Evolutionary conservation across 2,329 filamentous ascomycete species (phyloP).

Genomic region (Monosporascus sp.): DNA sequence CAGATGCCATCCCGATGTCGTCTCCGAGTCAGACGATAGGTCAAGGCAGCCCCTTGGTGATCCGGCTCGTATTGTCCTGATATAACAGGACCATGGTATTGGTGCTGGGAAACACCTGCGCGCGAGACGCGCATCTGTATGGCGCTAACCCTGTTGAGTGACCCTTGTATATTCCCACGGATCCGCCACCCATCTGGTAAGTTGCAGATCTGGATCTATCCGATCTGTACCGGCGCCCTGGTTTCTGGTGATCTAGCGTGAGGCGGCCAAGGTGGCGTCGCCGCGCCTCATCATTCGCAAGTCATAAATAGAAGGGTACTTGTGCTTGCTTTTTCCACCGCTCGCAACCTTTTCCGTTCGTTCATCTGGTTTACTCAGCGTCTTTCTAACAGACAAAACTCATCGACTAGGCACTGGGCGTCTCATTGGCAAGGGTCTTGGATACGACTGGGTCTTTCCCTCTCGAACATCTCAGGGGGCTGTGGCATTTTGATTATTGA

Average conservation of each 20-base stretch:
- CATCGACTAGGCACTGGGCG: too few species aligned
- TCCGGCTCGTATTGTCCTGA: background rate
- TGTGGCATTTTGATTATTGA: background rate
- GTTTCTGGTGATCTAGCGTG: background rate
- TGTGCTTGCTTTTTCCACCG: slow-evolving; percentile 11
- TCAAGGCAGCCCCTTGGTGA: background rate
- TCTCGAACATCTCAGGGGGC: too few species aligned
- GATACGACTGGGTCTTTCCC: background rate
- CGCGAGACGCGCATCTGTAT: background rate
- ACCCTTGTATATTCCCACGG: background rate
- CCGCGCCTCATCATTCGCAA: background rate
- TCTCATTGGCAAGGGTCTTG: too few species aligned
- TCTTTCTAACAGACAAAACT: too few species aligned
- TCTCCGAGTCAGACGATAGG: background rate
- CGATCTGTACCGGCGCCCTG: background rate
- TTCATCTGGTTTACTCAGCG: background rate
- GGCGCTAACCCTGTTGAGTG: background rate
- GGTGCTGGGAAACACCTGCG: background rate
- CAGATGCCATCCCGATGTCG: background rate
- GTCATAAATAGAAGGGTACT: slow-evolving; percentile 10
- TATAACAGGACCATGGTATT: background rate
- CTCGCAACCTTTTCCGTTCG: slow-evolving; percentile 4
- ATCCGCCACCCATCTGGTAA: background rate
- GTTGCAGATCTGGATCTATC: background rate
- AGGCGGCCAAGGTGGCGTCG: background rate